Conservation (phyloP, 257 asterid genomes). For the Ocimum tenuiflorum region DNA sequence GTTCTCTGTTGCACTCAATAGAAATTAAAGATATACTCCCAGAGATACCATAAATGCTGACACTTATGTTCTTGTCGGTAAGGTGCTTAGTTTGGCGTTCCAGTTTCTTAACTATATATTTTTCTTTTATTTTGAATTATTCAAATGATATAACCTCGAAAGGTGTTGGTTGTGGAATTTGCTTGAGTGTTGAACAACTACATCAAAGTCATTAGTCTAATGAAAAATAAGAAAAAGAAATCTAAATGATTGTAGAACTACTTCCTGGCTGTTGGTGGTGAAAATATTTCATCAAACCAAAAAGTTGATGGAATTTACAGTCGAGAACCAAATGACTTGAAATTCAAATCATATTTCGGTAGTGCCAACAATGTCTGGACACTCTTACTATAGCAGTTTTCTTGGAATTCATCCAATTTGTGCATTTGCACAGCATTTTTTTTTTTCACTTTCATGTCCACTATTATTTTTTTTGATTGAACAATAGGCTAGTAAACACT, state of each 20-base stretch:
- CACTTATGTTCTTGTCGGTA: not conserved
- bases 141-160: not conserved
- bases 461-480: not conserved
- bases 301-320: not conserved
- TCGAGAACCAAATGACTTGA: not conserved
- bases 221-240: not conserved
- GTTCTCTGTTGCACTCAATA: not conserved
- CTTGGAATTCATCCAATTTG: not conserved
- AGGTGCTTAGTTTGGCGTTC: not conserved
- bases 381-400: not conserved
- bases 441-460: not conserved
- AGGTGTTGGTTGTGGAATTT: not conserved
- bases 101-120: not conserved
- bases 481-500: not conserved
- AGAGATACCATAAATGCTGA: not conserved
- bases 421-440: not conserved
- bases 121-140: not conserved
- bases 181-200: no score
- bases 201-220: not conserved
- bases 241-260: not conserved
- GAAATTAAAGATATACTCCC: not conserved
- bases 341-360: not conserved
- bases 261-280: not conserved
- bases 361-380: not conserved
- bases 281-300: no score